phyloP scores from a whole-genome alignment of 2,329 filamentous ascomycete genomes.

The Didymella exigua region DNA sequence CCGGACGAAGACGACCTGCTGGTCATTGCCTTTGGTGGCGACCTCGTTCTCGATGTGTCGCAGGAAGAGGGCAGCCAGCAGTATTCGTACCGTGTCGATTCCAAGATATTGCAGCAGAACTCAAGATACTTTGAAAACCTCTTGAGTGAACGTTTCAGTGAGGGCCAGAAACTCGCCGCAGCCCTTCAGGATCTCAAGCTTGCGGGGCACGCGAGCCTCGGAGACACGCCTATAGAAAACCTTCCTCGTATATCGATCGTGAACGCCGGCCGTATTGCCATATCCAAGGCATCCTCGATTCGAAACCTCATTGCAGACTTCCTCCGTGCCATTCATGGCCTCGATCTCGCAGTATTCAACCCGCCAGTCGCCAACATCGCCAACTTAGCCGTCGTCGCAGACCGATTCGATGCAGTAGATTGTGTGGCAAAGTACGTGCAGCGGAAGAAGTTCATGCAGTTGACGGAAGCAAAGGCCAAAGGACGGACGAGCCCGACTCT shows the following conservation, averaged over 20 bases:
- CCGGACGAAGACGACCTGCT: constrained; percentile 48
- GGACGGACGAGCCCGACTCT: constrained; percentile 48
- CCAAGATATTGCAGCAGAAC: constrained; percentile 61
- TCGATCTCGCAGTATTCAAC: constrained; percentile 50
- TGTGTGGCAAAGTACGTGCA: constrained; percentile 62
- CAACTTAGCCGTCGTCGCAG: constrained; percentile 72
- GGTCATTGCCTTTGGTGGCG: constrained; percentile 63
- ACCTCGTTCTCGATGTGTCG: constrained; percentile 69
- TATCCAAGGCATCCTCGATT: constrained; percentile 64
- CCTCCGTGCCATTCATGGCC: constrained; percentile 67
- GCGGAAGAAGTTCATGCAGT: constrained; percentile 50
- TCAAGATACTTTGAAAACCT: constrained; percentile 75
- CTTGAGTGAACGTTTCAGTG: constrained; percentile 68
- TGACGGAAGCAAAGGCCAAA: constrained; percentile 53
- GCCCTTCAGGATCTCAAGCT: constrained; percentile 59
- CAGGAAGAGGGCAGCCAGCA: constrained; percentile 65
- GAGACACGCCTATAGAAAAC: constrained; percentile 55
- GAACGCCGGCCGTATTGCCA: constrained; percentile 73
- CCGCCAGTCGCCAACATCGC: constrained; percentile 67
- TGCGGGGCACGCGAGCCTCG: constrained; percentile 53
- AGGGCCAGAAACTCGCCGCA: constrained; percentile 62
- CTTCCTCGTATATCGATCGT: constrained; percentile 69
- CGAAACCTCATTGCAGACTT: constrained; percentile 71
- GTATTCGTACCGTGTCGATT: constrained; percentile 66
- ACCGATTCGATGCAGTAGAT: constrained; percentile 71